phyloP scores from a whole-genome alignment of 2,329 filamentous ascomycete genomes.

The Elsinoe perseae region DNA sequence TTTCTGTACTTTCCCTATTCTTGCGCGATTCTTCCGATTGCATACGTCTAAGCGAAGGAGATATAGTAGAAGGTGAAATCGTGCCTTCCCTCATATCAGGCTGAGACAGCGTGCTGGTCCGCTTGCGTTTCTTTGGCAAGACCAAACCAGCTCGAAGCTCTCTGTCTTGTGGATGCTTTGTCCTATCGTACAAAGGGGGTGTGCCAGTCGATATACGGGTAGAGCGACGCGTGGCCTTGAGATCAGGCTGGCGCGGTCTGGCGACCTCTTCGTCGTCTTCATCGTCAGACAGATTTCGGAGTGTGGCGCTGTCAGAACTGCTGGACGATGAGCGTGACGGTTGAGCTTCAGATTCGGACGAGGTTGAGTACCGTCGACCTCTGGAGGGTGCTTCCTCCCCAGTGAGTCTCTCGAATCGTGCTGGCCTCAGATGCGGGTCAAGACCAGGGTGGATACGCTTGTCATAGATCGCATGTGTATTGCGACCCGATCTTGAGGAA shows the following conservation, averaged over 20 bases:
- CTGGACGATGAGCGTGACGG: background rate
- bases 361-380: background rate
- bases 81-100: background rate
- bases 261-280: background rate
- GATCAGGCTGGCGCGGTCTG: background rate
- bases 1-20: background rate
- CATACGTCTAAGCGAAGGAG: background rate
- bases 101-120: background rate
- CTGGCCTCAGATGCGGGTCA: background rate
- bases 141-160: background rate
- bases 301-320: background rate
- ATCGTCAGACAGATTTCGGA: background rate
- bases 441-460: background rate
- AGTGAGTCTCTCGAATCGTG: background rate
- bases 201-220: background rate
- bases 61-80: background rate
- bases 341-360: background rate
- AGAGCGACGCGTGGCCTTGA: background rate
- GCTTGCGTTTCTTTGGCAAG: background rate
- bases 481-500: background rate
- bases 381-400: background rate
- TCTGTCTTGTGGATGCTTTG: background rate
- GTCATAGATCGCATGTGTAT: background rate
- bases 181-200: background rate
- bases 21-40: background rate